Evolutionary conservation across 371 early-diverging fungal genomes (phyloP).

Genomic region (Mucor velutinosus): DNA sequence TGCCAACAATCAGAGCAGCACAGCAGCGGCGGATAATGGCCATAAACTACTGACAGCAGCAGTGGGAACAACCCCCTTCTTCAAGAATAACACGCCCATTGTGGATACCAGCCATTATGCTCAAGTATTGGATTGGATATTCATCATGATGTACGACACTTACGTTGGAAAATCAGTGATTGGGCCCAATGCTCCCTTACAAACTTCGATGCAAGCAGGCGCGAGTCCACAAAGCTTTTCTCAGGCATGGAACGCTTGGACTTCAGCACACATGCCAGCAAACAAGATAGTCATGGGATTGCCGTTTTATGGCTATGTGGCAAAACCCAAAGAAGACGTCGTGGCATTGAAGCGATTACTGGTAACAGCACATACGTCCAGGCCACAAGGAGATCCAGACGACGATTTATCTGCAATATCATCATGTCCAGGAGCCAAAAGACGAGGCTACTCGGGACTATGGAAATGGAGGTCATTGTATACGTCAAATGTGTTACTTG

Average conservation of each 20-base stretch:
- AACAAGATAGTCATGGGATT: constrained; percentile 60
- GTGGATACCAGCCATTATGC: constrained; percentile 63
- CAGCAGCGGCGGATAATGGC: background rate
- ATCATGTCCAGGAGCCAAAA: constrained; percentile 5
- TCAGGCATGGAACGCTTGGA: constrained; percentile 54
- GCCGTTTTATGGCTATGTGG: constrained; percentile 59
- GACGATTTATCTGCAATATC: background rate
- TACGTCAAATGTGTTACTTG: constrained; percentile 54
- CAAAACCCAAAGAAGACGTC: constrained; percentile 25
- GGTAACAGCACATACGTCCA: constrained; percentile 10
- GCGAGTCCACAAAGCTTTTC: constrained; percentile 33
- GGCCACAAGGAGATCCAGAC: constrained; percentile 17
- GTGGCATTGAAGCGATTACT: constrained; percentile 5
- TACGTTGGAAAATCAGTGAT: constrained; percentile 62
- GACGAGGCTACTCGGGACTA: constrained; percentile 50
- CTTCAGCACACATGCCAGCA: constrained; percentile 57
- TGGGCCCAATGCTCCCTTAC: constrained; percentile 64
- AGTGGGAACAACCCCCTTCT: constrained; percentile 14
- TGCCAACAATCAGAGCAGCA: background rate
- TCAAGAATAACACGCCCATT: constrained; percentile 32
- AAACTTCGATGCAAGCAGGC: constrained; percentile 26
- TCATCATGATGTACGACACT: constrained; percentile 57
- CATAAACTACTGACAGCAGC: constrained; percentile 12
- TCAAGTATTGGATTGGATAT: constrained; percentile 63
- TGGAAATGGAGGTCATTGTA: constrained; percentile 69